Evolutionary conservation across 129 eudicot species (phyloP).

Genomic region (Flaveria robusta): DNA sequence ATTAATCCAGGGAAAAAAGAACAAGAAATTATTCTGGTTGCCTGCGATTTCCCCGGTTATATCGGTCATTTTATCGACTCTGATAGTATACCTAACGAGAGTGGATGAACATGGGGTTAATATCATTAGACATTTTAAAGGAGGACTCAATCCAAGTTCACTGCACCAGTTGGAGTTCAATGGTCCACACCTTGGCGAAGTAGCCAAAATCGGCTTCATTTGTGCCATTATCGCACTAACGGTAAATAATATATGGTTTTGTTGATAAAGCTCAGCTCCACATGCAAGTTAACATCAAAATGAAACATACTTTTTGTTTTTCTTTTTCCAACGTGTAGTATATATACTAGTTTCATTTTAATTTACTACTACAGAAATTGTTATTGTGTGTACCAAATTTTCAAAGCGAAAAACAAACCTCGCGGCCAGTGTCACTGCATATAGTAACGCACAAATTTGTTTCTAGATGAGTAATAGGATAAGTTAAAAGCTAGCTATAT

Average conservation of each 20-base stretch:
- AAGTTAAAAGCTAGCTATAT: too few species aligned
- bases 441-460: too few species aligned
- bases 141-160: slow-evolving; percentile 77
- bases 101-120: slow-evolving; percentile 70
- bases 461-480: too few species aligned
- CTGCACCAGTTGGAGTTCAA: slow-evolving; percentile 50
- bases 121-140: slow-evolving; percentile 62
- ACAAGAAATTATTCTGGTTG: slow-evolving; percentile 50
- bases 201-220: slow-evolving; percentile 63
- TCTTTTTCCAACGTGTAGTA: too few species aligned
- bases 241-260: slow-evolving; percentile 18
- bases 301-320: too few species aligned
- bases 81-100: slow-evolving; percentile 57
- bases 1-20: slow-evolving; percentile 52
- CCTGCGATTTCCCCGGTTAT: slow-evolving; percentile 69
- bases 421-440: too few species aligned
- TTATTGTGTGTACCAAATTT: too few species aligned
- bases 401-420: too few species aligned
- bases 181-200: slow-evolving; percentile 48
- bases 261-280: too few species aligned
- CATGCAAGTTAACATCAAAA: too few species aligned
- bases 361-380: too few species aligned
- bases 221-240: slow-evolving; percentile 69
- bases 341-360: too few species aligned
- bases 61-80: slow-evolving; percentile 58